Conservation (phyloP, 768 basidiomycete species). For the Favolaschia claudopus region DNA sequence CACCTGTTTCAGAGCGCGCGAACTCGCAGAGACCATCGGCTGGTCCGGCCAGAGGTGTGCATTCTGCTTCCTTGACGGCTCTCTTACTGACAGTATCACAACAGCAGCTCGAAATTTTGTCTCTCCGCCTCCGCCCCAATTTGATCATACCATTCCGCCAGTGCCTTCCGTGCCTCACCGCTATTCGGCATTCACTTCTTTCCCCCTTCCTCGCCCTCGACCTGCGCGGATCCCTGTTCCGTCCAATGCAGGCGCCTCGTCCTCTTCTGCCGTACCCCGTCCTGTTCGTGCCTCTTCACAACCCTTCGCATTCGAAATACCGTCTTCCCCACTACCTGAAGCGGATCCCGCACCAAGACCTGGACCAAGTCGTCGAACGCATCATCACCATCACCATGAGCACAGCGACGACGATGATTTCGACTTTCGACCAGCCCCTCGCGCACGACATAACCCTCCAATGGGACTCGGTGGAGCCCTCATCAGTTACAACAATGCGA, state of each 20-base stretch:
- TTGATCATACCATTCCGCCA: constrained; percentile 53
- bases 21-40: too few species aligned
- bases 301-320: neutral
- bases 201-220: constrained; percentile 46
- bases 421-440: constrained; percentile 1
- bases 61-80: neutral
- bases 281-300: constrained; percentile 30
- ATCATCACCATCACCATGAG: constrained; percentile 39
- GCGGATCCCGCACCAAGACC: constrained; percentile 46
- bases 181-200: constrained; percentile 41
- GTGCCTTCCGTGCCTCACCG: constrained; percentile 59
- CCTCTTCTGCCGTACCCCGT: constrained; percentile 44
- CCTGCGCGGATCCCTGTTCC: constrained; percentile 39
- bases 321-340: constrained; percentile 30
- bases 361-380: constrained; percentile 51
- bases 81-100: neutral
- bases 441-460: constrained; percentile 49
- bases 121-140: constrained; percentile 55
- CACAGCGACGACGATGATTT: neutral
- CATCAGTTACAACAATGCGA: constrained; percentile 47
- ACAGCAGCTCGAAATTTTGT: constrained; percentile 42
- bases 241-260: constrained; percentile 27
- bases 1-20: too few species aligned
- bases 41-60: too few species aligned
- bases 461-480: constrained; percentile 75